Evolutionary conservation across 78 protist genomes (phyloP).

Genomic region (Salpingoeca rosetta): DNA sequence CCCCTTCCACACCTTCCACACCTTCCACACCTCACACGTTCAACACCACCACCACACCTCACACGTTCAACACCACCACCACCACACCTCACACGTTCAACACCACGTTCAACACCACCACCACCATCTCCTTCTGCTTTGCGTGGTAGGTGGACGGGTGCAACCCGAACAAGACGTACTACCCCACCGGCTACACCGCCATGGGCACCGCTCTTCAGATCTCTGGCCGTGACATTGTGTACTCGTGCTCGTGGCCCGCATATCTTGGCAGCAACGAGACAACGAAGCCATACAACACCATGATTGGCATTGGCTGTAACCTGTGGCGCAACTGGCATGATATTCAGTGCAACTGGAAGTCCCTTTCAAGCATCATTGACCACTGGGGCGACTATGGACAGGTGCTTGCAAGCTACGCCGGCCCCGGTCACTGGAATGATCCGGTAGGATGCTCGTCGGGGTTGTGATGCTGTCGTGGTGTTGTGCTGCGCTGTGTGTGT

Average conservation of each 20-base stretch:
- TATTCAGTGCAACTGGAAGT: not conserved
- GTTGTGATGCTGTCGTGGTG: no score
- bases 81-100: no score
- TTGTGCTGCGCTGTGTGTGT: no score
- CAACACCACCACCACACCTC: no score
- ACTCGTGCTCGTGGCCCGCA: conserved; percentile 23
- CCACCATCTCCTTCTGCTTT: no score
- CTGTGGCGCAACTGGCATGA: conserved; percentile 12
- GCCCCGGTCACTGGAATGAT: conserved; percentile 10
- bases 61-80: no score
- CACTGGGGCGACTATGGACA: conserved; percentile 3
- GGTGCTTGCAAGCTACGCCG: not conserved
- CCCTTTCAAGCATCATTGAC: not conserved
- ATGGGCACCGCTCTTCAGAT: conserved; percentile 6
- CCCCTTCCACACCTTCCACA: no score
- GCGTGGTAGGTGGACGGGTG: conserved; percentile 73
- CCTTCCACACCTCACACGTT: no score
- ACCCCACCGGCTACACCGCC: not conserved
- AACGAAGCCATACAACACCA: not conserved
- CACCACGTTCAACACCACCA: no score
- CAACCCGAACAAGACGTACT: conserved; percentile 2
- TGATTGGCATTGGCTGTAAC: conserved; percentile 10
- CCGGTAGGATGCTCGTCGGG: no score
- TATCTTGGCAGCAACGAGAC: not conserved
- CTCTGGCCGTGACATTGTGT: not conserved